Evolutionary conservation across 257 asterid genomes (phyloP).

Genomic region (Solanum commersonii): DNA sequence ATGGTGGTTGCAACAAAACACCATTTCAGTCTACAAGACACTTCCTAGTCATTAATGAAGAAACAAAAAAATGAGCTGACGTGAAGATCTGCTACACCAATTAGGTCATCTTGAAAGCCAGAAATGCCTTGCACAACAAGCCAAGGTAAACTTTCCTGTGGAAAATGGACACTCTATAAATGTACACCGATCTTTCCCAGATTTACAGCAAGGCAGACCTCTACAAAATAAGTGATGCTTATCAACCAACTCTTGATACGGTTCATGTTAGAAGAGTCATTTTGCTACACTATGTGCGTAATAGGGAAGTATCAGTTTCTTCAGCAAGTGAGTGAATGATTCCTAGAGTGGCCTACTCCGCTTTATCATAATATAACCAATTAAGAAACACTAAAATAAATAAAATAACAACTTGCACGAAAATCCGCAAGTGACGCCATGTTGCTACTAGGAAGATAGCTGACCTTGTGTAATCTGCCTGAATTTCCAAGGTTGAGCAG

Average conservation of each 20-base stretch:
- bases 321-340: background rate
- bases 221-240: background rate
- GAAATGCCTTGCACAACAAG: background rate
- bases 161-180: background rate
- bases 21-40: background rate
- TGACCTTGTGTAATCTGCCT: slow-evolving; percentile 91
- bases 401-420: background rate
- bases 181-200: background rate
- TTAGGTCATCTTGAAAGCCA: background rate
- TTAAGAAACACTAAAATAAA: background rate
- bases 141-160: background rate
- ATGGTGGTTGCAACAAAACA: background rate
- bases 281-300: background rate
- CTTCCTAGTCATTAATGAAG: background rate
- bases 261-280: background rate
- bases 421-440: background rate
- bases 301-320: background rate
- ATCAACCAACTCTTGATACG: background rate
- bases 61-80: background rate
- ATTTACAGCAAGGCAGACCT: background rate
- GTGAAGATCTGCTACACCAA: background rate
- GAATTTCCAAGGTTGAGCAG: slow-evolving; percentile 72
- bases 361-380: background rate
- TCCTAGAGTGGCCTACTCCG: background rate
- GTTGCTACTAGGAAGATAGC: background rate